A percentile compares a stretch with the other conserved stretches of the same genome.
Conservation (phyloP, 176 grass and related monocot species). For the Metroxylon sagu region DNA sequence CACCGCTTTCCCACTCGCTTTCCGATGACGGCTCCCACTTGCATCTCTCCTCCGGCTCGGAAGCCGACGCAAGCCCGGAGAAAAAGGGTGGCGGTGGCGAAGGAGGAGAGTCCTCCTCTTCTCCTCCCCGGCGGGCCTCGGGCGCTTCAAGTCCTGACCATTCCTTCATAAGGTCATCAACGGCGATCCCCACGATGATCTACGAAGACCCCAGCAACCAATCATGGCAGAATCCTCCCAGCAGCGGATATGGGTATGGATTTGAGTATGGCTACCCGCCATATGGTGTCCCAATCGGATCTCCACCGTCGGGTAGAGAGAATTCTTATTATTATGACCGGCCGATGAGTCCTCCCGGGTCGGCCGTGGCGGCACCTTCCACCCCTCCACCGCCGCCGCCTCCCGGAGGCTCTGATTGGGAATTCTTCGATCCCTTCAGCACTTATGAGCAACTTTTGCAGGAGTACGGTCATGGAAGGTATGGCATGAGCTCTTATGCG, state of each 20-base stretch:
- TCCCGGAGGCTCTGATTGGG: conserved; percentile 46
- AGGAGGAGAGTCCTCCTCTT: not conserved
- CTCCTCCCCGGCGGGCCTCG: not conserved
- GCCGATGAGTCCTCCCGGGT: not conserved
- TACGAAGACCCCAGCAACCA: conserved; percentile 22
- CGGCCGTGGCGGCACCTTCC: conserved; percentile 15
- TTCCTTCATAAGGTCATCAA: conserved; percentile 33
- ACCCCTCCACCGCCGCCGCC: conserved; percentile 25
- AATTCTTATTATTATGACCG: conserved; percentile 19
- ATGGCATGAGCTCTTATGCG: conserved; percentile 12
- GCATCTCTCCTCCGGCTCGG: conserved; percentile 8
- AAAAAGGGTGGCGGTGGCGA: not conserved
- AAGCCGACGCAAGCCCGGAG: conserved; percentile 4
- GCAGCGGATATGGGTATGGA: conserved; percentile 23
- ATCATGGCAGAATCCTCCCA: conserved; percentile 10
- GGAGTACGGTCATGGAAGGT: conserved; percentile 21
- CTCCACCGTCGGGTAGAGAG: conserved; percentile 9
- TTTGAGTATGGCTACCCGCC: not conserved
- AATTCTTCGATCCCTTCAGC: conserved; percentile 66
- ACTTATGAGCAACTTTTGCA: conserved; percentile 43
- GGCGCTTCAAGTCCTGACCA: conserved; percentile 2
- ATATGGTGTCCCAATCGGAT: not conserved
- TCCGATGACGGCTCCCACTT: conserved; percentile 36
- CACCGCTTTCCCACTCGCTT: conserved; percentile 65
- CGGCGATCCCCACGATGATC: conserved; percentile 33